Evolutionary conservation across 2,329 filamentous ascomycete genomes (phyloP).

Genomic region (Venturia oleaginea): DNA sequence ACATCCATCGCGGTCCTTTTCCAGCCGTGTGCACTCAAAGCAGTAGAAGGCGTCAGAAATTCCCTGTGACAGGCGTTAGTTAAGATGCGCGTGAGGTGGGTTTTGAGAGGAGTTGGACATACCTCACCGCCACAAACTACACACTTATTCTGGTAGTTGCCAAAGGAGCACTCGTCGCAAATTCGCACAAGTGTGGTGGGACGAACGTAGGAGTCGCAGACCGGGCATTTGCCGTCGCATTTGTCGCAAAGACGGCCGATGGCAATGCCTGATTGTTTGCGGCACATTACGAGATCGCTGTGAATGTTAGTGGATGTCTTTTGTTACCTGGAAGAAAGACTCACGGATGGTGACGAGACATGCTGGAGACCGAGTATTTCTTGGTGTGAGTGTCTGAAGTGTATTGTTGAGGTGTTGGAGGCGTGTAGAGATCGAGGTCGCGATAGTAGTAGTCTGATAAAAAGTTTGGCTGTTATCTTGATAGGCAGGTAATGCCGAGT

Average conservation of each 20-base stretch:
- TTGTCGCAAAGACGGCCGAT: constrained; percentile 99
- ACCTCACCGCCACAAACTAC: constrained; percentile 91
- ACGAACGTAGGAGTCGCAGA: constrained; percentile 97
- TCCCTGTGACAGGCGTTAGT: constrained; percentile 38
- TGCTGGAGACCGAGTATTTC: constrained; percentile 31
- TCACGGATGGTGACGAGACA: constrained; percentile 93
- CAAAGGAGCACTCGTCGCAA: constrained; percentile 98
- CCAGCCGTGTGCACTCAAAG: constrained; percentile 93
- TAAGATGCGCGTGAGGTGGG: too few species aligned
- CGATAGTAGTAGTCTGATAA: not conserved
- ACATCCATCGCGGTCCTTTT: constrained; percentile 95
- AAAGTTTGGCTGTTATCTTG: not conserved
- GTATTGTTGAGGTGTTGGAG: not conserved
- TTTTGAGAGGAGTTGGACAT: constrained; percentile 9
- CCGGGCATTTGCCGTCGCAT: constrained; percentile 98
- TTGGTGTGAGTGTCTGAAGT: not conserved
- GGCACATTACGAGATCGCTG: constrained; percentile 98
- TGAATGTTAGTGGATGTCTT: constrained; percentile 18
- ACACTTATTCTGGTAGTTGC: constrained; percentile 99
- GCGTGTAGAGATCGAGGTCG: not conserved
- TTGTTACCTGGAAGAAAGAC: constrained; percentile 25
- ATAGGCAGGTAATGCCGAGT: not conserved
- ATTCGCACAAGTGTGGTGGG: constrained; percentile 95
- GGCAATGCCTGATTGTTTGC: constrained; percentile 93
- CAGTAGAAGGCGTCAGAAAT: constrained; percentile 99